A percentile compares a stretch with the other conserved stretches of the same genome.
Evolutionary conservation across 495 filamentous ascomycete genomes (phyloP).

Genomic region (Hypoxylon fragiforme): DNA sequence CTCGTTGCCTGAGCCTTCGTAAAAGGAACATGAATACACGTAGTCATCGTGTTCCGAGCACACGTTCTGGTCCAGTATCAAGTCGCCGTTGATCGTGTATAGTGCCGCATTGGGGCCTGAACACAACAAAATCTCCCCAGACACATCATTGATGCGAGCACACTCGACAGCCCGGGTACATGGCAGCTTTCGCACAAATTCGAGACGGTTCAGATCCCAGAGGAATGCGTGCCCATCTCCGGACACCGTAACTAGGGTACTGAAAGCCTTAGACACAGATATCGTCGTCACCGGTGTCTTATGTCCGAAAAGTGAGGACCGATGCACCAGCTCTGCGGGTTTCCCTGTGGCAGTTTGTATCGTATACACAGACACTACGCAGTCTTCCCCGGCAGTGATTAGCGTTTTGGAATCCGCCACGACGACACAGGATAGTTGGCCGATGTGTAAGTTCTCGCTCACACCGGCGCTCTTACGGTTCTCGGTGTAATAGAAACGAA

Average conservation of each 20-base stretch:
- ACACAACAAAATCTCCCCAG: constrained; percentile 85
- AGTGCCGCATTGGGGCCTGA: constrained; percentile 70
- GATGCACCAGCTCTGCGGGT: constrained; percentile 77
- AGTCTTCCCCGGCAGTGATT: constrained; percentile 88
- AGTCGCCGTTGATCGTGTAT: constrained; percentile 86
- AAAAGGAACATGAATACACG: constrained; percentile 83
- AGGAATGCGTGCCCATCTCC: constrained; percentile 80
- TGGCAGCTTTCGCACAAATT: constrained; percentile 78
- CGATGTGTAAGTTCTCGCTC: constrained; percentile 90
- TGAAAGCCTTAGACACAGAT: constrained; percentile 84
- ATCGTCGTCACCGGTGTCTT: constrained; percentile 77
- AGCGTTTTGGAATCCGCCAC: constrained; percentile 90
- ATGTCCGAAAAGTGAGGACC: constrained; percentile 85
- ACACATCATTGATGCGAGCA: constrained; percentile 84
- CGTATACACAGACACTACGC: constrained; percentile 82
- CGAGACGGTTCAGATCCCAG: constrained; percentile 90
- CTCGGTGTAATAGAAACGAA: constrained; percentile 85
- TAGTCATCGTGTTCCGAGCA: constrained; percentile 72
- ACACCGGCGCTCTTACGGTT: constrained; percentile 71
- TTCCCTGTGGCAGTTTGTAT: constrained; percentile 59
- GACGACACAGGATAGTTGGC: constrained; percentile 76
- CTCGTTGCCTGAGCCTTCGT: constrained; percentile 89
- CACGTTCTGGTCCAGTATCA: constrained; percentile 78
- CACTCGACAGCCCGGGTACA: constrained; percentile 60
- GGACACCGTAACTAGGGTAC: constrained; percentile 78